Conservation (phyloP, 768 basidiomycete genomes). For the Trametopsis cervina region DNA sequence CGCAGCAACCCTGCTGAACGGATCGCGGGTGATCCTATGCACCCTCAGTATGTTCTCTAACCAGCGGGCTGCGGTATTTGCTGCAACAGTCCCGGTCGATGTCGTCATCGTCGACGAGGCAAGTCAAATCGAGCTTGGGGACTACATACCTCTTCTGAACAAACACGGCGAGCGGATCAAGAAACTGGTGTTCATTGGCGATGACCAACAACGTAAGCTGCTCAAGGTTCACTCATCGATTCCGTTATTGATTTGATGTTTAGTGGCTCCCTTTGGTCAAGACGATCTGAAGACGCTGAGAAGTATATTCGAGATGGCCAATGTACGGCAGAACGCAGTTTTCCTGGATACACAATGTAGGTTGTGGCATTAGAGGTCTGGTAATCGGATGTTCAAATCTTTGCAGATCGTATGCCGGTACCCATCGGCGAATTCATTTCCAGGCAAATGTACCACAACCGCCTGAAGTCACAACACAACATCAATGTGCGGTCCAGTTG, state of each 20-base stretch:
- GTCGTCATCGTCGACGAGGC: conserved; percentile 41
- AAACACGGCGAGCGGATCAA: conserved; percentile 10
- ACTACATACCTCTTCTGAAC: conserved; percentile 30
- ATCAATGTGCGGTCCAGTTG: conserved; percentile 16
- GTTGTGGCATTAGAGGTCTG: background rate
- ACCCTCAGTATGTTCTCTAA: conserved; percentile 42
- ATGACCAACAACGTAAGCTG: conserved; percentile 24
- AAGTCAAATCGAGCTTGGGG: conserved; percentile 36
- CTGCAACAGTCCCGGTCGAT: conserved; percentile 27
- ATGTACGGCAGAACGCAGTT: conserved; percentile 18
- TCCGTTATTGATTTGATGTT: background rate
- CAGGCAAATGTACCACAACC: conserved; percentile 20
- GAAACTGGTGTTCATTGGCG: conserved; percentile 28
- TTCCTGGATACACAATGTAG: conserved; percentile 31
- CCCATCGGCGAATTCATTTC: conserved; percentile 29
- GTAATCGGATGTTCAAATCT: background rate
- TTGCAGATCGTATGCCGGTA: conserved; percentile 29
- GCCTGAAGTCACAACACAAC: conserved; percentile 20
- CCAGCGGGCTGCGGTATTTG: conserved; percentile 11
- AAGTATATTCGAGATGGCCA: conserved; percentile 29
- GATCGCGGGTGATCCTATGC: conserved; percentile 34
- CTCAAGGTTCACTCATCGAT: background rate
- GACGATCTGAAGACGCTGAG: conserved; percentile 22
- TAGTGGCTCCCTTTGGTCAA: conserved; percentile 30
- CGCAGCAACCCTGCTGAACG: conserved; percentile 22